Base-by-base conservation (phyloP, 2,329 filamentous ascomycete species). In the Ceratocystis diversiconidia region DNA sequence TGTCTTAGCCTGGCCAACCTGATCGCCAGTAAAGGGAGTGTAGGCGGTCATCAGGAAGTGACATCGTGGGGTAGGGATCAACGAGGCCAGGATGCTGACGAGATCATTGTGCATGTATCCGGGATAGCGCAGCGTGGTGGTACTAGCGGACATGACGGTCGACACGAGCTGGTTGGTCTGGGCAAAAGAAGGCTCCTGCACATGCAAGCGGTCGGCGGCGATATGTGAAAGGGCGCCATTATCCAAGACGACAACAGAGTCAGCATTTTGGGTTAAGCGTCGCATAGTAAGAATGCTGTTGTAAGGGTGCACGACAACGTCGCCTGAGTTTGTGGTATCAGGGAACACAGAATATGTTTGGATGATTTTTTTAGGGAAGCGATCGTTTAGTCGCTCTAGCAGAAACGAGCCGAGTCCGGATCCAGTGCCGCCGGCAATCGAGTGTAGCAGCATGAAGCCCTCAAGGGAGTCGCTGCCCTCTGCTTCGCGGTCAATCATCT, bases 31-130 rank as follows among this genome's bases (percentile, higher is more conserved):
- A 73, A 99, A 99, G 5, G 94, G 94, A 0, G 94, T 99, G 78
- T 99, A 99, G 55, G 92, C 90, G 4, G 94, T 99, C 85, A 96
- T 95, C 67, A 99, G 81, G 82, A 99, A 99, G 78, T 99, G 95
- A 74, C 92, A 96, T 71, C 94, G 87, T 8, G 94, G 95, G 0
- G 92, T 99, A 1, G 94, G 94, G 68, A 99, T 97, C 52, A 99
- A 82, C 22, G 91, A 95, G 28, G 95, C 94, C 66, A 99, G 83
- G 71, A 99, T 97, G 75, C 92, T 94, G 73, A 96, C 92, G 17
- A 99, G 86, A 73, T 99, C 94, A 75, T 99, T 99, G 80, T 99
- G 94, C 94, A 99, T 99, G 77, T 99, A 99, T 48, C 94, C 94
- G 1, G 94, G 94, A 74, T 99, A 99, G 73, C 94, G 85, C 62